These are phyloP conservation scores for Sphaerulina musiva DNA, from an alignment of 2,329 filamentous ascomycete genomes.

Conservation along the genomic window DNA sequence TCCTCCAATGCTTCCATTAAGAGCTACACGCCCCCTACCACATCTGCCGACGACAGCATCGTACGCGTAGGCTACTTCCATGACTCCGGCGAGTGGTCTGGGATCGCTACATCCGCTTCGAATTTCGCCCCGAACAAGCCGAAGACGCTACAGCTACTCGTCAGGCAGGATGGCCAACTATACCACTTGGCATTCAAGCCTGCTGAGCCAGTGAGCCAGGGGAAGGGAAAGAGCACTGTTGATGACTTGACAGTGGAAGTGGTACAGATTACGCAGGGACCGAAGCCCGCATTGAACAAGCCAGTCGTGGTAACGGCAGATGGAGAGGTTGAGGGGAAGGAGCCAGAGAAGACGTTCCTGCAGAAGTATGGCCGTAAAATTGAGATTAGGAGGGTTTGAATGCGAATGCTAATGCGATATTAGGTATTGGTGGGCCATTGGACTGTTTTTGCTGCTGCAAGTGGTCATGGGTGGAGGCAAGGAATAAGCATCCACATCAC, in stretches of 20 bases:
- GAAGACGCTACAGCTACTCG: constrained; percentile 41
- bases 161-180: constrained; percentile 39
- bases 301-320: constrained; percentile 51
- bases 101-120: constrained; percentile 41
- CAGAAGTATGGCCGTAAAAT: constrained; percentile 41
- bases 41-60: constrained; percentile 34
- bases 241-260: constrained; percentile 41
- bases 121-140: constrained; percentile 39
- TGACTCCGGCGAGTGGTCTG: constrained; percentile 36
- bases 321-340: constrained; percentile 45
- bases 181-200: constrained; percentile 43
- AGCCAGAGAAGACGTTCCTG: constrained; percentile 46
- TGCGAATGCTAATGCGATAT: neutral
- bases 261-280: constrained; percentile 35
- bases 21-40: constrained; percentile 34
- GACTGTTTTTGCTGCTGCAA: constrained; percentile 43
- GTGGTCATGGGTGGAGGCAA: constrained; percentile 37
- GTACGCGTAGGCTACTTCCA: constrained; percentile 42
- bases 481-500: constrained; percentile 4
- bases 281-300: constrained; percentile 44
- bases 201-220: constrained; percentile 20
- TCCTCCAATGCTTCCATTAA: constrained; percentile 37
- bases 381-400: neutral
- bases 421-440: constrained; percentile 49
- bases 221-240: constrained; percentile 21